These are phyloP conservation scores for Russula sp. DNA, from an alignment of 768 basidiomycete genomes.

Conservation along the genomic window DNA sequence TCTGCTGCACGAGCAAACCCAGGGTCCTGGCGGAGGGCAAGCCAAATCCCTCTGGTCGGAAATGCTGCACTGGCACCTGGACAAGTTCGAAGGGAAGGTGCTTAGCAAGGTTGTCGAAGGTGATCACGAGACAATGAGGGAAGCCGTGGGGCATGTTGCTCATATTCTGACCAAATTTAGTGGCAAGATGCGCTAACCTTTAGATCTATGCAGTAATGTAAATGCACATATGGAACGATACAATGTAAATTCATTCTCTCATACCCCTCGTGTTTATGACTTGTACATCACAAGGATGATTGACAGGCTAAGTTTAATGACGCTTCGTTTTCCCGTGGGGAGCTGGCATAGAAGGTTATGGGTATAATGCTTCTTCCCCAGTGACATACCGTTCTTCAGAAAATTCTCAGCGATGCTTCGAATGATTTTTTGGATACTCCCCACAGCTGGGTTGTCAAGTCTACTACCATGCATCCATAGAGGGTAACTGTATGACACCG, in stretches of 20 bases:
- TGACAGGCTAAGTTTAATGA: neutral
- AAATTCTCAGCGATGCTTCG: neutral
- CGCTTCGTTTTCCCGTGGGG: neutral
- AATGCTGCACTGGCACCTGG: conserved; percentile 48
- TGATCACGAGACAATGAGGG: conserved; percentile 30
- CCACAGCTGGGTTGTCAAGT: neutral
- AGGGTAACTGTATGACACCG: neutral
- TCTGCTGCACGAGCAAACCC: conserved; percentile 26
- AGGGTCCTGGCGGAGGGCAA: conserved; percentile 25
- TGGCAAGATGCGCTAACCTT: neutral
- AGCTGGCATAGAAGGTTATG: too few species aligned
- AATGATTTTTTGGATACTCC: neutral
- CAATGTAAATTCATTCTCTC: neutral
- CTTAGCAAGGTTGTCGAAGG: conserved; percentile 30
- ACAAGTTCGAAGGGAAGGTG: conserved; percentile 39
- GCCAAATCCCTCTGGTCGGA: conserved; percentile 38
- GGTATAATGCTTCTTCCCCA: neutral
- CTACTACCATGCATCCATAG: neutral
- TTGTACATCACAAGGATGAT: neutral
- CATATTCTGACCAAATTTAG: conserved; percentile 35
- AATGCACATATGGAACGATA: neutral
- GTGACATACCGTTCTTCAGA: neutral
- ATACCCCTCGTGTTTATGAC: neutral
- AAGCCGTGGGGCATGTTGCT: conserved; percentile 34
- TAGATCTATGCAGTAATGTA: neutral